A percentile compares a stretch with the other conserved stretches of the same genome.
These are phyloP conservation scores for Dalbergia cochinchinensis DNA, from an alignment of 306 rosid genomes.

Conservation along the genomic window DNA sequence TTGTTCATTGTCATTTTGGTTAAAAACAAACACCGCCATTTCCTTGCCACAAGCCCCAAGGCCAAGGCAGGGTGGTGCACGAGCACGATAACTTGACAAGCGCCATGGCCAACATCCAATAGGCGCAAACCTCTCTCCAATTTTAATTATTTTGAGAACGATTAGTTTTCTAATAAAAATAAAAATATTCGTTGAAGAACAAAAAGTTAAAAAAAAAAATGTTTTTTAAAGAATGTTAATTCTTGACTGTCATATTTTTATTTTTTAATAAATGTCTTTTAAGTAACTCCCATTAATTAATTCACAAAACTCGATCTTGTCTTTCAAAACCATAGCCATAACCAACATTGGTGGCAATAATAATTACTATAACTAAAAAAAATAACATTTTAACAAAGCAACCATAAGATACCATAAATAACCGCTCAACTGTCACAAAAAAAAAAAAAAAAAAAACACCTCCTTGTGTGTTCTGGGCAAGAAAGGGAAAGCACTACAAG, in stretches of 20 bases:
- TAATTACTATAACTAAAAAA: background rate
- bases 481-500: conserved; percentile 18
- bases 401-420: conserved; percentile 43
- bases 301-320: background rate
- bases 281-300: too few species aligned
- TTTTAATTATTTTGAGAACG: conserved; percentile 1
- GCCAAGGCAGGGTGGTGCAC: background rate
- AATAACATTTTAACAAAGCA: conserved; percentile 13
- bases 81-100: background rate
- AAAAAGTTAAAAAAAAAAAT: too few species aligned
- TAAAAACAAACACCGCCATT: conserved; percentile 48
- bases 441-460: background rate
- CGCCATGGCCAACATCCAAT: background rate
- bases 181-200: background rate
- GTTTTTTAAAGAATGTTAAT: too few species aligned
- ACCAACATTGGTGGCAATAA: conserved; percentile 2
- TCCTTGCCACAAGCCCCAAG: conserved; percentile 41
- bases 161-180: background rate
- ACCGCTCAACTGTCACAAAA: conserved; percentile 27
- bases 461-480: conserved; percentile 1
- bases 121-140: background rate
- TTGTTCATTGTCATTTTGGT: conserved; percentile 43
- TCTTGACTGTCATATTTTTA: too few species aligned
- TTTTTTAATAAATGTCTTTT: background rate
- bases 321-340: background rate